Evolutionary conservation across 352 stramenopile species (phyloP).

Genomic region (Hyaloperonospora brassicae): DNA sequence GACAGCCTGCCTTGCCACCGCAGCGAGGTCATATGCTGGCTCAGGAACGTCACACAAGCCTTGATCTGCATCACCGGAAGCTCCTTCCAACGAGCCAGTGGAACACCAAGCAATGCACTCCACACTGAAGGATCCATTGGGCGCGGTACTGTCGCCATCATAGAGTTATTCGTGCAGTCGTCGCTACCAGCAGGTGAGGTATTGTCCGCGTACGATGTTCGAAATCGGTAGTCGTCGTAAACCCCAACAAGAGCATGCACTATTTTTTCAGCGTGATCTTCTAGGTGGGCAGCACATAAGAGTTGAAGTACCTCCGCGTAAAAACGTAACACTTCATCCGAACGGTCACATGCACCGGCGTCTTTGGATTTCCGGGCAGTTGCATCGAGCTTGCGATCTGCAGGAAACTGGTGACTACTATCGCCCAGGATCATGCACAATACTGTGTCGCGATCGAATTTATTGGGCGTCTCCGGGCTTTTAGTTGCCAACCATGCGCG

Average conservation of each 20-base stretch:
- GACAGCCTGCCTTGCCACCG: constrained; percentile 42
- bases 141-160: constrained; percentile 29
- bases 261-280: constrained; percentile 78
- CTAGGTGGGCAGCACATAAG: constrained; percentile 55
- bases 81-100: constrained; percentile 37
- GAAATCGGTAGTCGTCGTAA: constrained; percentile 75
- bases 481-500: constrained; percentile 50
- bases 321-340: constrained; percentile 54
- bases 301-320: constrained; percentile 66
- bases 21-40: constrained; percentile 53
- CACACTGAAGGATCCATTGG: constrained; percentile 59
- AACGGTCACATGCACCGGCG: constrained; percentile 15
- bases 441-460: constrained; percentile 78
- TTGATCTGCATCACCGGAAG: constrained; percentile 38
- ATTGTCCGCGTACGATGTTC: constrained; percentile 20
- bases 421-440: constrained; percentile 73
- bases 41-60: constrained; percentile 43
- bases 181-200: constrained; percentile 5
- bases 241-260: constrained; percentile 71
- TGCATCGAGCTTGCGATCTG: constrained; percentile 29
- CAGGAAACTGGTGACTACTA: constrained; percentile 46
- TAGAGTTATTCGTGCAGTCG: constrained; percentile 6
- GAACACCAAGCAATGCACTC: constrained; percentile 53
- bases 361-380: constrained; percentile 12
- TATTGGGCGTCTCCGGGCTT: constrained; percentile 34